phyloP scores from a whole-genome alignment of 179 eudicot species.

The Actinidia arguta region DNA sequence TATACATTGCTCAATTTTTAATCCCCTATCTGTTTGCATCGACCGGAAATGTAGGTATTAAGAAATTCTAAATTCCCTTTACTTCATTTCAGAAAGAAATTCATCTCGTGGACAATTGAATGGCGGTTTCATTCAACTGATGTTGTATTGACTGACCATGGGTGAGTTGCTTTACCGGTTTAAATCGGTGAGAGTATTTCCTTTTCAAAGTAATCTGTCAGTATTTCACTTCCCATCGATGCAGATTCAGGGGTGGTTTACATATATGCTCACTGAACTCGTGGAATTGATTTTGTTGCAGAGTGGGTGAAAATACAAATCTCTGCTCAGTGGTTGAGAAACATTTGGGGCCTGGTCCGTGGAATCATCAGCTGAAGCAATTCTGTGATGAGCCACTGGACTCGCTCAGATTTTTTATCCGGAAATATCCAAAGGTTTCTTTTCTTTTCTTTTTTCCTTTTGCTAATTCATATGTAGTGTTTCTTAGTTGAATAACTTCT shows the following conservation, averaged over 20 bases:
- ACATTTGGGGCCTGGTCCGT: constrained; percentile 83
- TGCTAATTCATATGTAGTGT: not conserved
- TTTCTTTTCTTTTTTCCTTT: not conserved
- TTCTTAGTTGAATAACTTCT: not conserved
- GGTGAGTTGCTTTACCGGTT: constrained; percentile 52
- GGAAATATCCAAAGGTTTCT: constrained; percentile 71
- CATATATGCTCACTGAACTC: constrained; percentile 1
- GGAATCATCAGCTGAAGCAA: constrained; percentile 74
- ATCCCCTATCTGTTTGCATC: too few species aligned
- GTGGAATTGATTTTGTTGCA: constrained; percentile 34
- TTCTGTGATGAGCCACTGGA: constrained; percentile 73
- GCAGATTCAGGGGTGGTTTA: not conserved
- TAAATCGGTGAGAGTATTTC: not conserved
- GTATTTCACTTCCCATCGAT: constrained; percentile 4
- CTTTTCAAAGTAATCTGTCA: not conserved
- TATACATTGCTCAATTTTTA: not conserved
- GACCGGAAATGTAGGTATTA: not conserved
- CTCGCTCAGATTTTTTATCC: constrained; percentile 74
- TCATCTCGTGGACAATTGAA: constrained; percentile 87
- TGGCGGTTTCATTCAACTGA: constrained; percentile 93
- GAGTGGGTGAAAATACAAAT: constrained; percentile 63
- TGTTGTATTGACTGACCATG: constrained; percentile 77
- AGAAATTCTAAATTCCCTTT: not conserved
- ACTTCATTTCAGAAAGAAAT: constrained; percentile 59
- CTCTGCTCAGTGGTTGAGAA: constrained; percentile 72